These are phyloP conservation scores for Anisodus acutangulus DNA, from an alignment of 257 asterid genomes.

Conservation along the genomic window DNA sequence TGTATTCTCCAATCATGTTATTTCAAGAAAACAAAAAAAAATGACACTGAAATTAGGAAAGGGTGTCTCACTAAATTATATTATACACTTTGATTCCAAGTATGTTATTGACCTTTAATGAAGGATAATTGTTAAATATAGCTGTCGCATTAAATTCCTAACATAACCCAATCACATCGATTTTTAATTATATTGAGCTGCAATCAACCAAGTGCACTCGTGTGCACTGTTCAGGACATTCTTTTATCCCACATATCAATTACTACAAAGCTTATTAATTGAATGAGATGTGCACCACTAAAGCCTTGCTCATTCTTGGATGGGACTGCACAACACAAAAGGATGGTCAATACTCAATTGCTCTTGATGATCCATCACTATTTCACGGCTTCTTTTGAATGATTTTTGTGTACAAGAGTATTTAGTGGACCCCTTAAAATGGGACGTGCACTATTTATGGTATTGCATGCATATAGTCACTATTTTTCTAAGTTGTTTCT, in stretches of 20 bases:
- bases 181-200: not conserved
- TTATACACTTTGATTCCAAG: too few species aligned
- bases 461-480: not conserved
- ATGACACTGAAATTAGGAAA: too few species aligned
- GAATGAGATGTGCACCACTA: not conserved
- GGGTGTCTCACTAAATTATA: too few species aligned
- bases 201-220: not conserved
- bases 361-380: constrained; percentile 19
- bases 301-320: not conserved
- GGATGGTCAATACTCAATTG: not conserved
- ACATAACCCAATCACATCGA: not conserved
- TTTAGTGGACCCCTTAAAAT: not conserved
- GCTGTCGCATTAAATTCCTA: too few species aligned
- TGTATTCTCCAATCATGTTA: too few species aligned
- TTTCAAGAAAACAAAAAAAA: too few species aligned
- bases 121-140: too few species aligned
- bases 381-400: constrained; percentile 1
- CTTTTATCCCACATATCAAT: not conserved
- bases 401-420: not conserved
- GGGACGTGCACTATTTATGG: not conserved
- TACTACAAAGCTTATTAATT: not conserved
- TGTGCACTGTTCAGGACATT: constrained; percentile 1
- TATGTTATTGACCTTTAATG: too few species aligned
- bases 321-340: not conserved
- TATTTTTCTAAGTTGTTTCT: not conserved